These are phyloP conservation scores for Mycena latifolia DNA, from an alignment of 768 basidiomycete genomes.

Conservation along the genomic window DNA sequence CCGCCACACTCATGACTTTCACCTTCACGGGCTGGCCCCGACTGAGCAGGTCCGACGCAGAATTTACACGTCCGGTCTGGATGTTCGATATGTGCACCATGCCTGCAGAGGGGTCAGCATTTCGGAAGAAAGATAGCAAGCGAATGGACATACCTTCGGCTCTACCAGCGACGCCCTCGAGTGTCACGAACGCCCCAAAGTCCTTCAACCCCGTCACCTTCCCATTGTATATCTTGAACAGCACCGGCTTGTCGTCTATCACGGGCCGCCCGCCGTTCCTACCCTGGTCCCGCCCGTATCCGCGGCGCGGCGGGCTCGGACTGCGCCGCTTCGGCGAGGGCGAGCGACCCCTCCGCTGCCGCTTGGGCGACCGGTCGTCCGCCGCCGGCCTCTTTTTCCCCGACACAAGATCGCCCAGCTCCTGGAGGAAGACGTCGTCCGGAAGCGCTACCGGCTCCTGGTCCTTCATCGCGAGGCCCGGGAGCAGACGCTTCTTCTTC, in stretches of 20 bases:
- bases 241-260: constrained; percentile 85
- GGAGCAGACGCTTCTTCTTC: constrained; percentile 88
- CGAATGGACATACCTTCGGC: constrained; percentile 79
- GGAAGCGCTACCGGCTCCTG: constrained; percentile 68
- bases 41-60: constrained; percentile 87
- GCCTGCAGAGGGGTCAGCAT: constrained; percentile 62
- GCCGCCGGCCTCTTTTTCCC: constrained; percentile 70
- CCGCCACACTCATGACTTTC: constrained; percentile 95
- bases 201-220: constrained; percentile 90
- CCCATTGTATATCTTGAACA: constrained; percentile 96
- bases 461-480: constrained; percentile 88
- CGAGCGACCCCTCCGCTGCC: constrained; percentile 68
- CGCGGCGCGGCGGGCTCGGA: constrained; percentile 77
- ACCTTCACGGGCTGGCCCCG: constrained; percentile 92
- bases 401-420: constrained; percentile 91
- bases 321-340: constrained; percentile 64
- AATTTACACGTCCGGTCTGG: constrained; percentile 87
- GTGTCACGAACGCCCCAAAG: constrained; percentile 93
- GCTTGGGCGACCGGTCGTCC: constrained; percentile 66
- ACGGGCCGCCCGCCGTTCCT: constrained; percentile 42
- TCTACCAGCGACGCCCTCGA: constrained; percentile 89
- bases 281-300: constrained; percentile 60
- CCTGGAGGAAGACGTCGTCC: constrained; percentile 88
- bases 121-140: constrained; percentile 3
- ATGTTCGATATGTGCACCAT: constrained; percentile 98